Evolutionary conservation across 2,329 filamentous ascomycete species (phyloP), one percentile per base, ranked within the genome.

Genomic region (Sordariomycetes sp.): DNA sequence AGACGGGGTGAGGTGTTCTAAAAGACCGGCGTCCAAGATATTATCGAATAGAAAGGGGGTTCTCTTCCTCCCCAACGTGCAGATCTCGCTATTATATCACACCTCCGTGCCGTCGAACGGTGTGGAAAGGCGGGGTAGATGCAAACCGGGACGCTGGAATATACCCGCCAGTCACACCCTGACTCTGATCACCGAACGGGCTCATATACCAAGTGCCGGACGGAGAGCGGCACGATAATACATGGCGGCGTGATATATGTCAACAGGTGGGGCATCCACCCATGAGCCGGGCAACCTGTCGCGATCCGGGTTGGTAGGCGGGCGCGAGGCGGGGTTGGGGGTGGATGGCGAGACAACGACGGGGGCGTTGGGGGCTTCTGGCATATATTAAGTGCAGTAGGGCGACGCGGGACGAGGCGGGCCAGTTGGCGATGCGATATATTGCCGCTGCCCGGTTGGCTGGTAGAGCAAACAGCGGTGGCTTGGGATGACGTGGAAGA

Each of bases 241-340:
- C 37, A 55, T 14, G 54, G 54, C 54, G 35, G n/a, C 43, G 54
- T 55, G 37, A 55, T 55, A 32, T 55, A n/a, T 50, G 32, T 48
- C 24, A 52, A 54, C 43, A 57, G 54, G 54, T 52, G 40, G 48
- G 28, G 51, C 25, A 16, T 46, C 14, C 18, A n/a, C 40, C 32
- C 20, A 50, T 11, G 6, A 50, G 22, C 46, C 20, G 20, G 46
- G 12, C 46, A 24, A 22, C 14, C 12, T n/a, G 37, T 14, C 12
- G 18, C 18, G 37, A 3, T 43, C 37, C 4, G 37, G 37, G 14
- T 16, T 10, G 56, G 16, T 1, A 37, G 5, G 37, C 5, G 32
- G n/a, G 48, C 25, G n/a, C n/a, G 16, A 18, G 34, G 16, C 8
- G 35, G 43, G 37, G 18, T 14, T 11, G 54, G n/a, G 28, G 20